These are phyloP conservation scores for Morella rubra DNA, from an alignment of 306 rosid genomes.

Conservation along the genomic window DNA sequence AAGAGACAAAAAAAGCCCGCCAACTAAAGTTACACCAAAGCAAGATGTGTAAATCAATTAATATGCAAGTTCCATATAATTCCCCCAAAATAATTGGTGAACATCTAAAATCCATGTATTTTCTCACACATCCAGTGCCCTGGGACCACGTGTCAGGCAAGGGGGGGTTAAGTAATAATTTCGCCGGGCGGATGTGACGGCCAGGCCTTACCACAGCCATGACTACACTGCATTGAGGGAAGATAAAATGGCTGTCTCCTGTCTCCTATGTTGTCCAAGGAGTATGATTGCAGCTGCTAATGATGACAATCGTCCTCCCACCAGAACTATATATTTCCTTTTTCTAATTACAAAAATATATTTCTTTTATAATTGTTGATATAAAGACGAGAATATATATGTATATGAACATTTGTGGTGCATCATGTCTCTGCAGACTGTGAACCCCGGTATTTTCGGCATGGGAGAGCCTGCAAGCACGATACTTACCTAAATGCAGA, in stretches of 20 bases:
- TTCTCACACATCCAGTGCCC: background rate
- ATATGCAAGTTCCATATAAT: constrained; percentile 13
- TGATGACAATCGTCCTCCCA: background rate
- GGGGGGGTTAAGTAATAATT: constrained; percentile 27
- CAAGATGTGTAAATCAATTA: background rate
- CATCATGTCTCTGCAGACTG: too few species aligned
- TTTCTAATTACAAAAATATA: too few species aligned
- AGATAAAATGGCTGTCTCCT: constrained; percentile 18
- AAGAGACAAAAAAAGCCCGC: background rate
- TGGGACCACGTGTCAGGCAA: constrained; percentile 25
- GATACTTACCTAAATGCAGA: too few species aligned
- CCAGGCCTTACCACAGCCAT: constrained; percentile 13
- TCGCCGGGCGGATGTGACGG: constrained; percentile 27
- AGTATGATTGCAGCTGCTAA: constrained; percentile 2
- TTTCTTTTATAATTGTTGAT: too few species aligned
- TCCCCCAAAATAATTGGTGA: constrained; percentile 14
- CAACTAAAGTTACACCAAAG: constrained; percentile 9
- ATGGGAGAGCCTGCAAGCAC: too few species aligned
- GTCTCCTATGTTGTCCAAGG: constrained; percentile 3
- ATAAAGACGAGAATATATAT: too few species aligned
- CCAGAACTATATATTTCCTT: too few species aligned
- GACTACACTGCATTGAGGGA: constrained; percentile 18
- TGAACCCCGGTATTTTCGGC: too few species aligned
- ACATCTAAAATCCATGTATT: background rate
- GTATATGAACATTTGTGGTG: too few species aligned